Conservation (phyloP, 2,329 filamentous ascomycete species). For the Lachnellula hyalina region DNA sequence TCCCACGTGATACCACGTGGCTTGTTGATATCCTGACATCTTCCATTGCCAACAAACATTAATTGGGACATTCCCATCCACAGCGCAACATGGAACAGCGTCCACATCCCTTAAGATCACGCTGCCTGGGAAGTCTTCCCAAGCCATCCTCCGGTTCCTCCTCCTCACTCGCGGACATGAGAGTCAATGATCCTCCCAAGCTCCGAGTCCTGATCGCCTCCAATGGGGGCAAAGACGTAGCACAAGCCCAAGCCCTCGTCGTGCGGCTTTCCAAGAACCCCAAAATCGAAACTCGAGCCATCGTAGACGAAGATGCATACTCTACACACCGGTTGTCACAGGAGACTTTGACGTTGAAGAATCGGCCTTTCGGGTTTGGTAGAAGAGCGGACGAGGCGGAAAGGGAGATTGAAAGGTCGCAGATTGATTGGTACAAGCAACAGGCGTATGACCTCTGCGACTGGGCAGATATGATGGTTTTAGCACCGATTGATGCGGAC, state of each 20-base stretch:
- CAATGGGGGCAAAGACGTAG: conserved; percentile 59
- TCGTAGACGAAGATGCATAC: conserved; percentile 58
- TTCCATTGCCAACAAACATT: neutral
- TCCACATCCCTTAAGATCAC: conserved; percentile 8
- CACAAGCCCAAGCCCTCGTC: conserved; percentile 60
- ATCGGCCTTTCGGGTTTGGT: conserved; percentile 37
- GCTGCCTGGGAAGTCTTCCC: conserved; percentile 14
- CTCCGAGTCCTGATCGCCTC: conserved; percentile 60
- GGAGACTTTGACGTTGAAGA: conserved; percentile 56
- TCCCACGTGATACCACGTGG: too few species aligned
- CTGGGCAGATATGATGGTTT: conserved; percentile 83
- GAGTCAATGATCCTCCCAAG: conserved; percentile 46
- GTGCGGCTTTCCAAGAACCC: conserved; percentile 61
- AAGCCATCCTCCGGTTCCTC: conserved; percentile 13
- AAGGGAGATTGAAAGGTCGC: conserved; percentile 24
- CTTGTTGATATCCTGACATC: too few species aligned
- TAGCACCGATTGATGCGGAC: conserved; percentile 80
- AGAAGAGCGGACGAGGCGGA: conserved; percentile 20
- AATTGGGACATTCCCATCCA: neutral
- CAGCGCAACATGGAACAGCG: conserved; percentile 18
- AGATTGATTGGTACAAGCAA: conserved; percentile 45
- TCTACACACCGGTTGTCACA: conserved; percentile 50
- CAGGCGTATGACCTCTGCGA: conserved; percentile 65
- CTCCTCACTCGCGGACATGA: conserved; percentile 28
- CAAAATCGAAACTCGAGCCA: conserved; percentile 55